Base-by-base conservation (phyloP, 164 flowering plant genomes). In the Vitis riparia region DNA sequence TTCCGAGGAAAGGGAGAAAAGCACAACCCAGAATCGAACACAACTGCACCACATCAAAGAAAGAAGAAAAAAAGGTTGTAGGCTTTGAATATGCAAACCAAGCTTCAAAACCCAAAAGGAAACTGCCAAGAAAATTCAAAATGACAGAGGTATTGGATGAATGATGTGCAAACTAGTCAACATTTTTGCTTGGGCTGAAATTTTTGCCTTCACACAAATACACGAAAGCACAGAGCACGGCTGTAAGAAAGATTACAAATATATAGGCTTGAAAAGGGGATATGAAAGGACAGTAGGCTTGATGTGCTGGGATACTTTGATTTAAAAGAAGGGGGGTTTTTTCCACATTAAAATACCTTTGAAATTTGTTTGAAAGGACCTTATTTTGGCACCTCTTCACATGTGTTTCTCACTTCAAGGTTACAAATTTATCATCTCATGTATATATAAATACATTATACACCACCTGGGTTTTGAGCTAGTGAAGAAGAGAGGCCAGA, bases 171-270 rank as follows among this genome's bases (percentile, higher is more conserved):
- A 19, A 63, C 15, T 57, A 58, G 29, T 29, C 3, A 15, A 67
- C 50, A 55, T 55, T 68, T 51, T 37, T 9, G 14, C 50, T 52
- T 16, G 56, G 16, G 30, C 6, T 58, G 56, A 59, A 59, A 51
- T 29, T 8, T 47, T 68, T 69, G 69, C 65, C 73, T 56, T 74
- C 47, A 68, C 10, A 58, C 61, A 19, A 6, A 65, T 37, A 37
- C 44, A 52, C 16, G 44, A 56, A 53, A 68, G 27, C 57, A 53
- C 56, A 44, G 59, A 64, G 67, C 61, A 53, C 49, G 68, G 15
- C 47, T 52, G 51, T 8, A 15, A 58, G 51, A 44, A 60, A 48
- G 37, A 17, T 67, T 66, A 67, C 65, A 74, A 44, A 64, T 63
- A 63, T 59, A 68, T 15, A 63, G 37, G 52, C 49, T 51, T 15